Evolutionary conservation across 129 eudicot species (phyloP).

Genomic region (Solidago caesia): DNA sequence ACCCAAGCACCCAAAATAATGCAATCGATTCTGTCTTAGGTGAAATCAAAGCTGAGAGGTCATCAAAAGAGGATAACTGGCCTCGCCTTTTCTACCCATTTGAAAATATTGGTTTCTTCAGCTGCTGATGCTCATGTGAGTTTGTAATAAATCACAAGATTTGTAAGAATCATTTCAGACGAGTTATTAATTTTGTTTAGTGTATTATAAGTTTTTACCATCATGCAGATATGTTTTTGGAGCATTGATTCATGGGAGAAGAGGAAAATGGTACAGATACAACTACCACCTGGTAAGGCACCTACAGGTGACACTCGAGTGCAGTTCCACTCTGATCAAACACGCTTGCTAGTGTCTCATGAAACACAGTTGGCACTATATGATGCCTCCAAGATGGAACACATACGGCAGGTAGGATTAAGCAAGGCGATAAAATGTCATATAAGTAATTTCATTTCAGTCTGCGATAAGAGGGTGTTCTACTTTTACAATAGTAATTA

Average conservation of each 20-base stretch:
- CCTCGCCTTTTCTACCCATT: neutral
- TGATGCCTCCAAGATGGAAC: slow-evolving; percentile 79
- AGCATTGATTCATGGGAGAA: slow-evolving; percentile 94
- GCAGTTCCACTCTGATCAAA: slow-evolving; percentile 79
- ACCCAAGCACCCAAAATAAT: neutral
- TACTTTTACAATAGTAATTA: neutral
- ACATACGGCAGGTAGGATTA: slow-evolving; percentile 58
- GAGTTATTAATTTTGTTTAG: neutral
- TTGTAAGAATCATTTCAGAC: no score
- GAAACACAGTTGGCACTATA: slow-evolving; percentile 84
- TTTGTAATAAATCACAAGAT: no score
- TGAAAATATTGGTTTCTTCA: neutral
- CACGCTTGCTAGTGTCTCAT: slow-evolving; percentile 69
- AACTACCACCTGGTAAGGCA: slow-evolving; percentile 75
- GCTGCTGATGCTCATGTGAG: neutral
- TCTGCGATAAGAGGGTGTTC: no score
- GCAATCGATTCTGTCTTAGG: neutral
- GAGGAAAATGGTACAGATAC: slow-evolving; percentile 62
- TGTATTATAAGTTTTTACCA: neutral
- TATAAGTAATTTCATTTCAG: neutral
- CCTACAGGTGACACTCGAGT: slow-evolving; percentile 78
- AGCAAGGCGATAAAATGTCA: neutral
- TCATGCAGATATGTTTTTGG: slow-evolving; percentile 72
- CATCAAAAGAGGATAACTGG: neutral
- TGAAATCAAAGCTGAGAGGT: neutral